Evolutionary conservation across 768 basidiomycete genomes (phyloP).

Genomic region (Leucocoprinus leucothites): DNA sequence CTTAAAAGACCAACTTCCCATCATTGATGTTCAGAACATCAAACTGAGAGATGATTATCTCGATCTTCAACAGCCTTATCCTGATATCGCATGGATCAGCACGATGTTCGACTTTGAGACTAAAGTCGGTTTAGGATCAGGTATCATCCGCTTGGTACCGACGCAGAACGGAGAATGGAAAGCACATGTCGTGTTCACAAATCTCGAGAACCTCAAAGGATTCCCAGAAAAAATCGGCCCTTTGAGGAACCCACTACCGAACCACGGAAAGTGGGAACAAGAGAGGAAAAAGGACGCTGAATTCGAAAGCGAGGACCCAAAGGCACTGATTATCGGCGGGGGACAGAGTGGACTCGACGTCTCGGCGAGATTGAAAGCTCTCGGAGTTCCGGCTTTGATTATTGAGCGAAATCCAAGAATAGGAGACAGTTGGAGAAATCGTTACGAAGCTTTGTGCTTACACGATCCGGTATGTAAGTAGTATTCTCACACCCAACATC

Average conservation of each 20-base stretch:
- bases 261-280: slow-evolving; percentile 50
- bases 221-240: slow-evolving; percentile 41
- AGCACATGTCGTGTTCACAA: slow-evolving; percentile 49
- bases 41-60: slow-evolving; percentile 27
- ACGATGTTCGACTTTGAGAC: slow-evolving; percentile 44
- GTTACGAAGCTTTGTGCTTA: slow-evolving; percentile 57
- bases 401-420: slow-evolving; percentile 53
- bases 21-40: slow-evolving; percentile 24
- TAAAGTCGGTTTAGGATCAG: slow-evolving; percentile 36
- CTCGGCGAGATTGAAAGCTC: slow-evolving; percentile 55
- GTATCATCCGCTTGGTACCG: slow-evolving; percentile 45
- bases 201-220: slow-evolving; percentile 44
- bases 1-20: slow-evolving; percentile 35
- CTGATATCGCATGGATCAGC: slow-evolving; percentile 46
- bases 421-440: slow-evolving; percentile 61
- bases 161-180: slow-evolving; percentile 38
- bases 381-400: slow-evolving; percentile 51
- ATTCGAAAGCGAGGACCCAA: slow-evolving; percentile 44
- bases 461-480: slow-evolving; percentile 50
- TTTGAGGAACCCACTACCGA: slow-evolving; percentile 32
- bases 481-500: not conserved
- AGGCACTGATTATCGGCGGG: slow-evolving; percentile 53
- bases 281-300: slow-evolving; percentile 33
- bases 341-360: slow-evolving; percentile 62
- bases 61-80: slow-evolving; percentile 27